Evolutionary conservation across 345 rosid species (phyloP).

Genomic region (Adansonia digitata): DNA sequence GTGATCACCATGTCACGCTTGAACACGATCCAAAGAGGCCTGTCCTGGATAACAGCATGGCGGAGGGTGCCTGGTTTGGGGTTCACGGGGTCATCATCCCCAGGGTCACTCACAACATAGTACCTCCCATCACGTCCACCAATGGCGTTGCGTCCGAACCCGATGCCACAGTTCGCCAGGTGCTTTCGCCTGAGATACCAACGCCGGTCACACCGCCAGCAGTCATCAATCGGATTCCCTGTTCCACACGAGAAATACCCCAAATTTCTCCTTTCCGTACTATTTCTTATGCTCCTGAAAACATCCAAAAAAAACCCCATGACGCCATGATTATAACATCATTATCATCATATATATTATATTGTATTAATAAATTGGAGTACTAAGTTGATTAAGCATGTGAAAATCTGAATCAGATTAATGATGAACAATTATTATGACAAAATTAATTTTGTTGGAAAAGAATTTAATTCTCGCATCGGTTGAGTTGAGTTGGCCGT

Average conservation of each 20-base stretch:
- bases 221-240: conserved; percentile 81
- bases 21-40: conserved; percentile 80
- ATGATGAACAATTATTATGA: neutral
- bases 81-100: conserved; percentile 60
- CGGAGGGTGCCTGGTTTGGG: conserved; percentile 76
- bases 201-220: conserved; percentile 73
- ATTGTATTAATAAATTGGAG: no score
- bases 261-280: conserved; percentile 60
- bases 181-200: conserved; percentile 53
- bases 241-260: conserved; percentile 58
- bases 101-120: conserved; percentile 57
- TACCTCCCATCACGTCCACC: conserved; percentile 76
- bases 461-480: neutral
- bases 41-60: conserved; percentile 70
- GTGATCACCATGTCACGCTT: conserved; percentile 74
- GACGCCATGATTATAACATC: neutral
- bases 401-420: neutral
- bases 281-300: conserved; percentile 62
- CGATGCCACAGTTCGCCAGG: conserved; percentile 63
- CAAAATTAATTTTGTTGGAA: neutral
- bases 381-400: neutral
- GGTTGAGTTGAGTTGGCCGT: conserved; percentile 22
- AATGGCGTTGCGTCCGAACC: conserved; percentile 73
- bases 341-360: neutral
- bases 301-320: neutral